Base-by-base conservation (phyloP, 192 early-diverging fungal species). In the Physocladia obscura region DNA sequence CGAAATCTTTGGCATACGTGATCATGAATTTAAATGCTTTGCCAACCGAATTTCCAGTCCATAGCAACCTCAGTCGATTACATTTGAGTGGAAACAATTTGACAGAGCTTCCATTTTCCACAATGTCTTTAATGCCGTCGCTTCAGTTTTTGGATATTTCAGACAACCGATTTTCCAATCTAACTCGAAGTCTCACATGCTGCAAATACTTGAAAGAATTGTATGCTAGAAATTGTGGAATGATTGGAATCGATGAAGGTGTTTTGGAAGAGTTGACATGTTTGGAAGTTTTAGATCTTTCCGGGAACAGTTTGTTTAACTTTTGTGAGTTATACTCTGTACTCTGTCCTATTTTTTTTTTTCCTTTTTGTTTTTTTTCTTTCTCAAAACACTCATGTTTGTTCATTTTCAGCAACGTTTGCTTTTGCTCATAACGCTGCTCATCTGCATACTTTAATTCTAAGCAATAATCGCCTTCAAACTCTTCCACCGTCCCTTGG, bases 401-500 rank as follows among this genome's bases (percentile, higher is more conserved):
- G 8, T 44, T 44, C 8, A 13, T 44, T n/a, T 44, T n/a, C 50
- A 47, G 65, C 65, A 19, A 44, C n/a, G 15, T 68, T 68, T 35
- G 65, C 65, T 1, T 68, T 68, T 40, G 54, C 65, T 1, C 44
- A 65, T 34, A 32, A 59, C 34, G 60, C 73, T 31, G 24, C 32
- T 21, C 37, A 55, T 15, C 52, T 82, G 52, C 71, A 73, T 44
- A 69, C 56, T 31, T 56, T 82, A 5, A 62, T 68, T 38, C 57
- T 82, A 5, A 62, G 62, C 49, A 51, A 64, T 48, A 82, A 82
- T 55, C 60, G 57, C 6, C 40, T 82, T 1, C 34, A 60, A 19
- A 35, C 24, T 29, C 65, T 82, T 11, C 81, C 81, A 15, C 72
- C 82, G 11, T 83, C 82, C 2, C 74, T 83, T 35, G 82, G 82